Base-by-base conservation (phyloP, 495 filamentous ascomycete species). In the Jackrogersella minutella region DNA sequence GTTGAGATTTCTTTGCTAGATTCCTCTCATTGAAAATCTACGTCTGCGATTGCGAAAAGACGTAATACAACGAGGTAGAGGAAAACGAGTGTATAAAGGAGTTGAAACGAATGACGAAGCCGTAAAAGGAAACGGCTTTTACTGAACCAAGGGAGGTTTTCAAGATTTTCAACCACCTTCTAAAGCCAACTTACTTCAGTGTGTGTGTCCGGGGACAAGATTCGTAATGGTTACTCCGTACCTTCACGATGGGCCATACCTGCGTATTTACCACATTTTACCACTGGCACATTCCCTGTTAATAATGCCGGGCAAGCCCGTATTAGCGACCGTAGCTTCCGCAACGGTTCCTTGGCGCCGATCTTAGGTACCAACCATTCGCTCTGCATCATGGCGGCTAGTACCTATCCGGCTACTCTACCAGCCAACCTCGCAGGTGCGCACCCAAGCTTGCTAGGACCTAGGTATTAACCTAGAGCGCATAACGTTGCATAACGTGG, bases 271-370 rank as follows among this genome's bases (percentile, higher is more conserved):
- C 26, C 26, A 3, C 1, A 24, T 22, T 44, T 19, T 44, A 44
- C 13, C 13, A 5, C 30, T 58, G 28, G n/a, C 22, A 58, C 16
- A 37, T 61, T 47, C 56, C 64, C 57, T 67, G 64, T 57, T 61
- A 49, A 63, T 52, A 24, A 57, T 57, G 50, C 58, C 51, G 57
- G 64, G 10, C 49, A 21, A 62, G 26, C 37, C 57, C 34, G 58
- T 58, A 43, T 62, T 67, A 68, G 52, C 49, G 54, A 47, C 65
- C 65, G 65, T 13, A n/a, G 39, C 28, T 57, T 37, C 65, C 59
- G 50, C 46, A 44, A 58, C 41, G 33, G 54, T 28, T 43, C 14
- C 66, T 68, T 68, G 59, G 65, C 65, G 24, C 11, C 40, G 59
- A 63, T 62, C 43, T 8, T 34, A 43, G 8, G 21, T 24, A 58